Conservation (phyloP, 345 rosid genomes). For the Streptanthus diversifolius region DNA sequence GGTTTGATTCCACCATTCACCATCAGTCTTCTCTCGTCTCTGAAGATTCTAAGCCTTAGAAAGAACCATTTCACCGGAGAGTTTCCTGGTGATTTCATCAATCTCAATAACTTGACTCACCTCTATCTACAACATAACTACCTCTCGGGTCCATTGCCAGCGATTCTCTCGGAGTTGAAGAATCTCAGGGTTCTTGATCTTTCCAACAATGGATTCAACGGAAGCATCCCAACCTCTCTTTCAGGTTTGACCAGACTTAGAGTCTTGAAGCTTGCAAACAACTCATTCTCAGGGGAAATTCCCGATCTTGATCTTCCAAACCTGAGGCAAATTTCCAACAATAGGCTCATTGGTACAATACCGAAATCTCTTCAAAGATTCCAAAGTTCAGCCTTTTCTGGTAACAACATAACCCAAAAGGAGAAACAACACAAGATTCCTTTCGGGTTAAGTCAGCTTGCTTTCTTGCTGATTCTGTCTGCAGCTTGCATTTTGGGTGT, state of each 20-base stretch:
- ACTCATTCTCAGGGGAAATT: slow-evolving; percentile 71
- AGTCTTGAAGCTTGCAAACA: slow-evolving; percentile 73
- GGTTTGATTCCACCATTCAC: slow-evolving; percentile 73
- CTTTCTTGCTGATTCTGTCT: slow-evolving; percentile 52
- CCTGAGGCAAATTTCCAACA: slow-evolving; percentile 59
- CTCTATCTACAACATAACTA: slow-evolving; percentile 75
- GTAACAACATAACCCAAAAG: slow-evolving; percentile 42
- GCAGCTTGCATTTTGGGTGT: slow-evolving; percentile 51
- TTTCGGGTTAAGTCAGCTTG: slow-evolving; percentile 43
- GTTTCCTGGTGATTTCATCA: slow-evolving; percentile 62
- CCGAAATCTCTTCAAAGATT: slow-evolving; percentile 62
- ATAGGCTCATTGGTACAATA: slow-evolving; percentile 53
- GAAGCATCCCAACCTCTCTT: slow-evolving; percentile 59
- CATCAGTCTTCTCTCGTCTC: slow-evolving; percentile 62
- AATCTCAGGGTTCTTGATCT: slow-evolving; percentile 66
- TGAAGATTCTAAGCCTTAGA: slow-evolving; percentile 78
- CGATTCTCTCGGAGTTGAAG: slow-evolving; percentile 53
- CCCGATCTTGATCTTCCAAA: slow-evolving; percentile 58
- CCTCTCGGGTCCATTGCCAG: slow-evolving; percentile 62
- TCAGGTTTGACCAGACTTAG: slow-evolving; percentile 58
- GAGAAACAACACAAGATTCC: slow-evolving; percentile 17
- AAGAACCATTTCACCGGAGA: slow-evolving; percentile 62
- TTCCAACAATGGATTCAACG: slow-evolving; percentile 68
- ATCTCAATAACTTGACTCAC: slow-evolving; percentile 59
- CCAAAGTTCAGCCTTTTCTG: slow-evolving; percentile 55